These are phyloP conservation scores for Acacia confusa DNA, from an alignment of 306 rosid genomes.

Conservation along the genomic window DNA sequence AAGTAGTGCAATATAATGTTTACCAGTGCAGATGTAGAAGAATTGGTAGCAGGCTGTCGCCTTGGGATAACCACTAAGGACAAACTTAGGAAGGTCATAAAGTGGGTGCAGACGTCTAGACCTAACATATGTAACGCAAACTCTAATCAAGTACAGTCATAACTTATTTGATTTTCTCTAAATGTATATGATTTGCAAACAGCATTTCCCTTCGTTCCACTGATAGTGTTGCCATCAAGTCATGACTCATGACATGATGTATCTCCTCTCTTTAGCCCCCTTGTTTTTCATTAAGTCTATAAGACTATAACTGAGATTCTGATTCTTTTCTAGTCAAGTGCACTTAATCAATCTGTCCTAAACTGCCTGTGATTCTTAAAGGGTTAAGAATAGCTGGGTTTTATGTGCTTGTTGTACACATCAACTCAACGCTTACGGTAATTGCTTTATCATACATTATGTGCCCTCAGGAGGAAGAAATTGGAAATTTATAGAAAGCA, in stretches of 20 bases:
- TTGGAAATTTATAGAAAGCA: neutral
- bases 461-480: neutral
- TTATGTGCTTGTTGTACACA: neutral
- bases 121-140: conserved; percentile 41
- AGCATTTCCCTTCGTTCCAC: neutral
- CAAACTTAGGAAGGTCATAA: conserved; percentile 65
- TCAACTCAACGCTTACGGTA: neutral
- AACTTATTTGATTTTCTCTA: neutral
- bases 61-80: conserved; percentile 55
- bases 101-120: conserved; percentile 65
- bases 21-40: conserved; percentile 52
- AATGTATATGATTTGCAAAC: neutral
- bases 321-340: neutral
- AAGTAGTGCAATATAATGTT: neutral
- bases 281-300: neutral
- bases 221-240: neutral
- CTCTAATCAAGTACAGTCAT: conserved; percentile 40
- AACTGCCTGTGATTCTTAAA: neutral
- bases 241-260: conserved; percentile 15
- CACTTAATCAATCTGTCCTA: neutral
- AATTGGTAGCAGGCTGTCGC: conserved; percentile 54
- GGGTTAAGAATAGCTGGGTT: neutral
- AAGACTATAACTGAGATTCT: neutral
- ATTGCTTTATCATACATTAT: conserved; percentile 18
- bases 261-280: conserved; percentile 8